Conservation (phyloP, 2,329 filamentous ascomycete genomes). For the Ascochyta pisi region DNA sequence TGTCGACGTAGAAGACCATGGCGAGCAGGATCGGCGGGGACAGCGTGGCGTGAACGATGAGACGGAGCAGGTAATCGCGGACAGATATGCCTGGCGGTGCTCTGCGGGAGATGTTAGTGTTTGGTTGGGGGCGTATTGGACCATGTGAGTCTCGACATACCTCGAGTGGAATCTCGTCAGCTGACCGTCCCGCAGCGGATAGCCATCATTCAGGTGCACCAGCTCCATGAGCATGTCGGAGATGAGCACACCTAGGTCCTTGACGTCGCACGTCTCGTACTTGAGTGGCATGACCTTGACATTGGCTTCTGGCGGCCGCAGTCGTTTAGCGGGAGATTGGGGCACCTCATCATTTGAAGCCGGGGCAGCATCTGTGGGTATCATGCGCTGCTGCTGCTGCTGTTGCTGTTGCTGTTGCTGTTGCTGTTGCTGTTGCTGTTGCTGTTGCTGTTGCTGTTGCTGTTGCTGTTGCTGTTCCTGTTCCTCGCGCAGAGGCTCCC, state of each 20-base stretch:
- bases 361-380: not conserved
- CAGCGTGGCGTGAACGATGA: constrained; percentile 92
- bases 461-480: constrained; percentile 2
- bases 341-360: constrained; percentile 8
- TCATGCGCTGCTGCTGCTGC: constrained; percentile 1
- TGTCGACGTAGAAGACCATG: constrained; percentile 99
- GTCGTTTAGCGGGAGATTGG: constrained; percentile 42
- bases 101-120: constrained; percentile 41
- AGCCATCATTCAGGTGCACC: constrained; percentile 88
- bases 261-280: constrained; percentile 82
- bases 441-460: constrained; percentile 1
- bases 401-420: constrained; percentile 4
- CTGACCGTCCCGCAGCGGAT: constrained; percentile 83
- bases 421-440: constrained; percentile 7
- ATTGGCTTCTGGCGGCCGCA: constrained; percentile 48
- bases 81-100: constrained; percentile 92
- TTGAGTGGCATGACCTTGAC: constrained; percentile 69
- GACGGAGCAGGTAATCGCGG: constrained; percentile 86
- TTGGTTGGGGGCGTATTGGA: not conserved
- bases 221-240: constrained; percentile 95
- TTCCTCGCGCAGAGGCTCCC: constrained; percentile 18
- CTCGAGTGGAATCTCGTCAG: constrained; percentile 95
- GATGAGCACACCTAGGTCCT: constrained; percentile 89
- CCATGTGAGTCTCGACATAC: constrained; percentile 56
- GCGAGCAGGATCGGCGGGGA: constrained; percentile 93